Conservation (phyloP, 2,329 filamentous ascomycete genomes). For the Pseudocercospora fijiensis region DNA sequence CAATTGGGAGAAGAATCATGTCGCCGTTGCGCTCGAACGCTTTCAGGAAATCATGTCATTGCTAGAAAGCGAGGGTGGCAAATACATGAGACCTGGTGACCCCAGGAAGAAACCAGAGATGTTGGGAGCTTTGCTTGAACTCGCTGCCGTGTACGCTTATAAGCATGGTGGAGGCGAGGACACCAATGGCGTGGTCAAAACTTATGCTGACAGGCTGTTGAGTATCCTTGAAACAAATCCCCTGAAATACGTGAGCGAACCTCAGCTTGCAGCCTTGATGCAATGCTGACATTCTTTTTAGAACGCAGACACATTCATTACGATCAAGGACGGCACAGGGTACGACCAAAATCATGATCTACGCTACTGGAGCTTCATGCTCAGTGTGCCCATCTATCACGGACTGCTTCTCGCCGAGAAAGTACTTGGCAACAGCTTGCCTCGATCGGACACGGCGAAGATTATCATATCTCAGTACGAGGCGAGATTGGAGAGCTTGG, state of each 20-base stretch:
- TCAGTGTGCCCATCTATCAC: conserved; percentile 44
- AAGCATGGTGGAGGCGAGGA: conserved; percentile 38
- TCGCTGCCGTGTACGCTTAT: conserved; percentile 44
- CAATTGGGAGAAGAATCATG: conserved; percentile 41
- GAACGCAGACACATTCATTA: neutral
- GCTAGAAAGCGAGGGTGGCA: conserved; percentile 40
- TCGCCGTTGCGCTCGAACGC: conserved; percentile 41
- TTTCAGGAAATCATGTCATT: conserved; percentile 43
- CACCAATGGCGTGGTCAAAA: conserved; percentile 42
- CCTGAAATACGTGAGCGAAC: conserved; percentile 14
- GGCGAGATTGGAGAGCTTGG: conserved; percentile 26
- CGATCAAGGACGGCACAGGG: neutral
- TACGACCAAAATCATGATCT: conserved; percentile 4
- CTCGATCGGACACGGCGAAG: conserved; percentile 24
- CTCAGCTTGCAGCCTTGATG: neutral
- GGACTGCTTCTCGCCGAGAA: conserved; percentile 45
- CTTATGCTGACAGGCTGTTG: conserved; percentile 43
- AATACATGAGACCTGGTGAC: conserved; percentile 30
- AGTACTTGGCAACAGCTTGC: conserved; percentile 43
- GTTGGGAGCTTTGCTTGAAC: conserved; percentile 46
- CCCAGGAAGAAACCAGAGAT: conserved; percentile 40
- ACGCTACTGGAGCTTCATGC: conserved; percentile 31
- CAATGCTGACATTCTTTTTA: neutral
- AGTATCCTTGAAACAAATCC: conserved; percentile 27
- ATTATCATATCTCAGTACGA: conserved; percentile 33